Percentiles rank a stretch among this genome's conserved stretches.
These are phyloP conservation scores for Phytophthora pisi DNA, from an alignment of 352 stramenopile species.

Conservation along the genomic window DNA sequence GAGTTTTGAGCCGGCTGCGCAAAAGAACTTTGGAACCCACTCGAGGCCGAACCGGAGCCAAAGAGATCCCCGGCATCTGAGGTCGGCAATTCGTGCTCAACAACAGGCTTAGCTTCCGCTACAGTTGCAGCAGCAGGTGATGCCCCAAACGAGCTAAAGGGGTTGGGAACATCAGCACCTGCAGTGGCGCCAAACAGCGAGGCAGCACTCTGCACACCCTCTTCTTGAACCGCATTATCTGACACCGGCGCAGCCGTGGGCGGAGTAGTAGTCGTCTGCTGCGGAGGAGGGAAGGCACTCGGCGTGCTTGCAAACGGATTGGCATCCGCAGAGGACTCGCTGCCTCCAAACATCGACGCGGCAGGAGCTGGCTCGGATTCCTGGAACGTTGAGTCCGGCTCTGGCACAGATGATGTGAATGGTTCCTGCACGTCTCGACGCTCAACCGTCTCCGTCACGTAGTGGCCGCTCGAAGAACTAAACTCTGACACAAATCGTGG, in stretches of 20 bases:
- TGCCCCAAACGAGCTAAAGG: conserved; percentile 55
- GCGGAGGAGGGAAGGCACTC: conserved; percentile 37
- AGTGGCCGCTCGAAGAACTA: conserved; percentile 38
- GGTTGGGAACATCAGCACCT: conserved; percentile 51
- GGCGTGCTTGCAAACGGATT: conserved; percentile 55
- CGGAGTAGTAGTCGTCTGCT: conserved; percentile 10
- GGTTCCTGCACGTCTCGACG: conserved; percentile 20
- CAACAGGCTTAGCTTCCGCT: conserved; percentile 16
- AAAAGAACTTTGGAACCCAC: conserved; percentile 41
- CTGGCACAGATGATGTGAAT: conserved; percentile 36
- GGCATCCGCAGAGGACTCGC: conserved; percentile 30
- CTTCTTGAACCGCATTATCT: conserved; percentile 14
- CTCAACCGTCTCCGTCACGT: conserved; percentile 40
- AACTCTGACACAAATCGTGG: conserved; percentile 45
- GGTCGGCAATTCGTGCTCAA: conserved; percentile 59
- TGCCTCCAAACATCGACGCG: conserved; percentile 30
- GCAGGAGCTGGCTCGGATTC: conserved; percentile 15
- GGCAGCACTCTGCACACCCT: conserved; percentile 47
- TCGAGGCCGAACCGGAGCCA: conserved; percentile 39
- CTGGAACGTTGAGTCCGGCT: conserved; percentile 31
- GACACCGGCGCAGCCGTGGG: conserved; percentile 10
- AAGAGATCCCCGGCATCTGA: conserved; percentile 68
- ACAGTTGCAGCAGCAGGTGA: conserved; percentile 6
- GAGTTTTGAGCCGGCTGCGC: conserved; percentile 32
- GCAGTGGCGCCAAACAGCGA: conserved; percentile 69